These are phyloP conservation scores for Rhinocladiella similis DNA, from an alignment of 2,329 filamentous ascomycete species.

Conservation along the genomic window DNA sequence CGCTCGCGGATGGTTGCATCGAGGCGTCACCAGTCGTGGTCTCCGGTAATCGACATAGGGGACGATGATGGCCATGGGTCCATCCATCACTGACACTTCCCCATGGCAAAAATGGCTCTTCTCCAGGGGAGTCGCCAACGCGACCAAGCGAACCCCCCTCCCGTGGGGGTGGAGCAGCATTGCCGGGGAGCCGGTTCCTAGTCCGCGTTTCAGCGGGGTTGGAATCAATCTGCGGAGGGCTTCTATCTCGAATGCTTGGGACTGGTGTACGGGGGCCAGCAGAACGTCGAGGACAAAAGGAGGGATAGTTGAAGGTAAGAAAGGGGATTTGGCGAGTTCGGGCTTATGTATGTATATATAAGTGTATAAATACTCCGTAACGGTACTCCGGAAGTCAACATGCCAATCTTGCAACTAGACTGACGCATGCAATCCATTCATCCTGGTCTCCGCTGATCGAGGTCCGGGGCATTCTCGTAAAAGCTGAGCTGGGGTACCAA, in stretches of 20 bases:
- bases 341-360: neutral
- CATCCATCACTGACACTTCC: no score
- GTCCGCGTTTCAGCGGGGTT: neutral
- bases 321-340: neutral
- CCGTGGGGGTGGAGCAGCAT: conserved; percentile 1
- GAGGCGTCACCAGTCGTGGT: neutral
- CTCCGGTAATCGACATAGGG: neutral
- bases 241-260: no score
- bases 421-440: neutral
- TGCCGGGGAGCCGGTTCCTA: neutral
- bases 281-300: no score
- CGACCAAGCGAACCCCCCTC: neutral
- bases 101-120: no score
- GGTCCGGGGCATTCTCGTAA: neutral
- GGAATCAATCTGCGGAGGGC: neutral
- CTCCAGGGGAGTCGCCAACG: neutral
- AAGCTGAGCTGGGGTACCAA: neutral
- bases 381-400: neutral
- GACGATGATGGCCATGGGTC: no score
- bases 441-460: neutral
- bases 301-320: no score
- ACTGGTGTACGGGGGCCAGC: no score
- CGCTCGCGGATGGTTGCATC: neutral
- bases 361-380: no score
- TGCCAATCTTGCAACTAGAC: neutral